These are phyloP conservation scores for Candida anglica DNA, from an alignment of 805 yeast species.

Conservation along the genomic window DNA sequence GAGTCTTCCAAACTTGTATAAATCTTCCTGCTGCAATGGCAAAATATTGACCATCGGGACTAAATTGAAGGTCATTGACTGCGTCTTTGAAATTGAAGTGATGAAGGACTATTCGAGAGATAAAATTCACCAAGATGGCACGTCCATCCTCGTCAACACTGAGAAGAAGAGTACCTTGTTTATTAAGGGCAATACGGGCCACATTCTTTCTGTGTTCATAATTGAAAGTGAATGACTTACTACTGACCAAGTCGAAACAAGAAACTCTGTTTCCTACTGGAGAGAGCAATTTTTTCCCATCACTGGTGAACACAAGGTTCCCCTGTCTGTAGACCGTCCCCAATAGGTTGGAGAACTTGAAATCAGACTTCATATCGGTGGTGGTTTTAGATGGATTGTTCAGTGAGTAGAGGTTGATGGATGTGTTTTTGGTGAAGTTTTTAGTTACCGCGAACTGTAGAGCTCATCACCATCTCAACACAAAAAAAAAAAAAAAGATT, in stretches of 20 bases:
- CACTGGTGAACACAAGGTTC: constrained; percentile 79
- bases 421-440: too few relatives aligned
- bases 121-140: constrained; percentile 85
- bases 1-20: constrained; percentile 92
- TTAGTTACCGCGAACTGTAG: too few relatives aligned
- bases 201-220: constrained; percentile 91
- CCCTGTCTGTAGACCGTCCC: constrained; percentile 96
- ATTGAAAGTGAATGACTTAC: constrained; percentile 81
- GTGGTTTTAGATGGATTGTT: too few relatives aligned
- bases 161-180: constrained; percentile 72
- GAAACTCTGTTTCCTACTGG: constrained; percentile 95
- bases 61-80: constrained; percentile 72
- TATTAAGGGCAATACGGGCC: constrained; percentile 73
- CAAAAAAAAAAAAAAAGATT: too few relatives aligned
- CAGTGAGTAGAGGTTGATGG: too few relatives aligned
- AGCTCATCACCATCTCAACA: too few relatives aligned
- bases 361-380: constrained; percentile 79
- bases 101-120: constrained; percentile 79
- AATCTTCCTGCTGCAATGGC: constrained; percentile 82
- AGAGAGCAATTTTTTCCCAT: constrained; percentile 77
- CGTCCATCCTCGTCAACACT: constrained; percentile 91
- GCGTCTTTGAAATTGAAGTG: constrained; percentile 88
- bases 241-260: constrained; percentile 80
- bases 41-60: constrained; percentile 84
- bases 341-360: constrained; percentile 77